Base-by-base conservation (phyloP, 352 stramenopile genomes). In the Phytophthora pistaciae region DNA sequence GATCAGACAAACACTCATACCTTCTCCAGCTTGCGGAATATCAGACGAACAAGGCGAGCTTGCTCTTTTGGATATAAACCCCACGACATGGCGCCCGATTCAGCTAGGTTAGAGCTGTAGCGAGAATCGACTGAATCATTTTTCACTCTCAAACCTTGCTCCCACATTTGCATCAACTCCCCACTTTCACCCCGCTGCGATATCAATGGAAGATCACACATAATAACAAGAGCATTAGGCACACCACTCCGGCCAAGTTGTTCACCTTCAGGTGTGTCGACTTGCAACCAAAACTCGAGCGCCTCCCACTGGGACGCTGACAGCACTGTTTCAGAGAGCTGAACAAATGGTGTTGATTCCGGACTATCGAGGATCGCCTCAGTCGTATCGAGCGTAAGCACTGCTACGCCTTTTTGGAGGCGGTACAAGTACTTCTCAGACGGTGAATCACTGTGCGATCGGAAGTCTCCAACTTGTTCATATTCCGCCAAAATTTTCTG, bases 151-250 rank as follows among this genome's bases (percentile, higher is more conserved):
- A 10, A 29, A 59, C 20, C 18, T 56, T 54, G 71, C 14, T 54
- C 14, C 54, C 48, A 86, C 27, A 74, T 73, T 54, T 55, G 36
- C n/a, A 16, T 66, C 14, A 69, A 60, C 23, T 71, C 53, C 3
- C 16, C 7, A n/a, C 57, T 50, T 62, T 69, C n/a, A 16, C 21
- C 33, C 60, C 44, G 8, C 21, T 68, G 38, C 31, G 58, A 65
- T 62, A 69, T 54, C 48, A 94, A 62, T 21, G 80, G 82, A 0
- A 78, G 16, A 33, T 93, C 85, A n/a, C 85, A 90, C 11, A 91
- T 64, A 52, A 94, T 68, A 0, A 90, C 52, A 21, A 87, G 42
- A 18, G 71, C 70, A 29, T 77, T 77, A 13, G n/a, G 40, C 7
- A 14, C 25, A 6, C 40, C 27, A 54, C 14, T 6, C 44, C 54